phyloP scores from a whole-genome alignment of 2,329 filamentous ascomycete species.

The Tolypocladium tundrense region DNA sequence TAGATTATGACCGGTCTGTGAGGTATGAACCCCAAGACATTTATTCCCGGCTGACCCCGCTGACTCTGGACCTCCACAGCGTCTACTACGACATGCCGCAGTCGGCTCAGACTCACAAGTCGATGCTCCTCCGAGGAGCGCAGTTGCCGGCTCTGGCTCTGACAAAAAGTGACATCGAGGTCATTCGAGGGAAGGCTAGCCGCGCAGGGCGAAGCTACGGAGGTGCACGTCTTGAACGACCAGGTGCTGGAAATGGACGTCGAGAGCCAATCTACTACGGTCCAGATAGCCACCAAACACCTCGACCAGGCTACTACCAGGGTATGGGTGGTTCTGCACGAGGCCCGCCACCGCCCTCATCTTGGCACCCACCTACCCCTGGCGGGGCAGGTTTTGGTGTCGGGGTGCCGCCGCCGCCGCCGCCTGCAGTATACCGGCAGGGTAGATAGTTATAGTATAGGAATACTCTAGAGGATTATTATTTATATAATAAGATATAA shows the following conservation, averaged over 20 bases:
- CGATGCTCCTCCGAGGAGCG: conserved; percentile 82
- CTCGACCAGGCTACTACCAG: not conserved
- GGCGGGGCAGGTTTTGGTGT: conserved; percentile 21
- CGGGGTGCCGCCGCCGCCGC: conserved; percentile 22
- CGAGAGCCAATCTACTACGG: conserved; percentile 19
- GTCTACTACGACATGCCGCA: conserved; percentile 79
- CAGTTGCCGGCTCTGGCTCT: conserved; percentile 63
- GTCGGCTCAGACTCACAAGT: conserved; percentile 69
- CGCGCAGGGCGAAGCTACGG: conserved; percentile 28
- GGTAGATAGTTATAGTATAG: not conserved
- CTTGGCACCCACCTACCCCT: conserved; percentile 19
- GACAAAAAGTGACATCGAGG: conserved; percentile 64
- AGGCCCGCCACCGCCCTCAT: not conserved
- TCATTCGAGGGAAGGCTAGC: conserved; percentile 54
- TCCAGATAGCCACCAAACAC: conserved; percentile 8
- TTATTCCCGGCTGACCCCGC: not conserved
- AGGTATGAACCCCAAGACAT: conserved; percentile 44
- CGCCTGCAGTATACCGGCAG: conserved; percentile 7
- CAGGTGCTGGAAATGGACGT: conserved; percentile 6
- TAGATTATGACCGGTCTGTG: conserved; percentile 80
- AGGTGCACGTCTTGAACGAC: conserved; percentile 14
- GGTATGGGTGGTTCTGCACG: conserved; percentile 1
- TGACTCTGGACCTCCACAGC: conserved; percentile 29
- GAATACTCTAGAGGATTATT: not conserved
- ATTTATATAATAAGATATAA: too few relatives aligned